Base-by-base conservation (phyloP, 2,329 filamentous ascomycete species). In the Apiospora koreana region DNA sequence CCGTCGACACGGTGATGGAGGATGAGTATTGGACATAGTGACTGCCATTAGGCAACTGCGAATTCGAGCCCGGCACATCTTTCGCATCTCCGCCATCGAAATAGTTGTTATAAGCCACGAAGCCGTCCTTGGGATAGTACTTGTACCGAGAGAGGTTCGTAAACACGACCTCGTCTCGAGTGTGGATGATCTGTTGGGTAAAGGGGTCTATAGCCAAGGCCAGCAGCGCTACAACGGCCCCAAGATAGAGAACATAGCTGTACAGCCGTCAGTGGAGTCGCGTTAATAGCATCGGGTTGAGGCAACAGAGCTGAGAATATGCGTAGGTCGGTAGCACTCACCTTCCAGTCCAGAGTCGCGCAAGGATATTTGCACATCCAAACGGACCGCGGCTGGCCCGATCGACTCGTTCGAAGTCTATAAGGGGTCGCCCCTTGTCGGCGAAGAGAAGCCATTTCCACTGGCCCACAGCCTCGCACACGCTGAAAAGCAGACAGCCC, bases 361-460 rank as follows among this genome's bases (percentile, higher is more conserved):
- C 21, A 16, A 69, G 43, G 1, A 69, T 14, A 4, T 43, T 48
- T 18, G 43, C 10, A 35, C 62, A 46, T 7, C 68, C 68, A 14
- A 67, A 28, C 1, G 64, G 68, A 14, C 68, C 68, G 5, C 68
- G 68, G 31, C 68, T 69, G 43, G 68, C 68, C 14, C 43, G 21
- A 16, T 66, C 68, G 14, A 69, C 25, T 14, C n/a, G 23, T 3
- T 50, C 21, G 31, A 69, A 69, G 0, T 69, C 43, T 6, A 54
- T 50, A 2, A 69, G 28, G 21, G 23, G n/a, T 1, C 42, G 64
- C 2, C 12, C 3, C 0, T 67, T 12, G 9, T 25, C 8, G 2
- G 28, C 28, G 62, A 69, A 69, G 18, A 67, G 25, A 9, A 69
- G 45, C 68, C 54, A 66, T 45, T 66, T 69, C 64, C 68, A 69